These are phyloP conservation scores for Fusarium sp. DNA, from an alignment of 2,329 filamentous ascomycete genomes.

Conservation along the genomic window DNA sequence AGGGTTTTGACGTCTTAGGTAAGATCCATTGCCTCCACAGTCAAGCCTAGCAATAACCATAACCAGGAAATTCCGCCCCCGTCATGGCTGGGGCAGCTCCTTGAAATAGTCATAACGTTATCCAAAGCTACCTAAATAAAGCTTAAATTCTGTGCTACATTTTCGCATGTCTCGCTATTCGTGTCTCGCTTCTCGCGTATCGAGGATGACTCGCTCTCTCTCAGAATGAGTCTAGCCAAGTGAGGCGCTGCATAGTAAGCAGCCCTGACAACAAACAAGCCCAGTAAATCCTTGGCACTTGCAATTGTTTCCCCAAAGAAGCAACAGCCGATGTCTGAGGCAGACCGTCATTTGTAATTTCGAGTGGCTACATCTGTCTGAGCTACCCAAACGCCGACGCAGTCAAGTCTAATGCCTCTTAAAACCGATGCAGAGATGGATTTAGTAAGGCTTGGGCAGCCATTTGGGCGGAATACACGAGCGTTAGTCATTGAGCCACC, in stretches of 20 bases:
- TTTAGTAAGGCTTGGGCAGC: neutral
- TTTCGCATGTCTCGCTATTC: constrained; percentile 8
- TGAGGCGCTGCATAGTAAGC: neutral
- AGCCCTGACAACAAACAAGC: neutral
- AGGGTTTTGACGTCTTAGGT: too few species aligned
- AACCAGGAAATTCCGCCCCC: neutral
- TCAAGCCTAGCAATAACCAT: neutral
- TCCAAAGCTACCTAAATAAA: neutral
- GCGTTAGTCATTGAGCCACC: neutral
- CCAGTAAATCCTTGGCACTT: neutral
- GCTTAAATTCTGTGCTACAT: neutral
- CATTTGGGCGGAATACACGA: neutral
- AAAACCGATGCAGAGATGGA: neutral
- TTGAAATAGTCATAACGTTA: neutral
- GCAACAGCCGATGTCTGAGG: neutral
- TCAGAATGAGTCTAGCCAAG: neutral
- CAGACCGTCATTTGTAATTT: neutral
- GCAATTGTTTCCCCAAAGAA: neutral
- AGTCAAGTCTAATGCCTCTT: neutral
- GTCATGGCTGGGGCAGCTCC: neutral
- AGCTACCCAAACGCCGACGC: neutral
- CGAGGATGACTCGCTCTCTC: neutral
- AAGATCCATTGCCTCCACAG: neutral
- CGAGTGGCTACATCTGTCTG: neutral
- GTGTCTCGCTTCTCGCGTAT: neutral